Evolutionary conservation across 2,329 filamentous ascomycete genomes (phyloP).

Genomic region (Calonectria multiphialidica): DNA sequence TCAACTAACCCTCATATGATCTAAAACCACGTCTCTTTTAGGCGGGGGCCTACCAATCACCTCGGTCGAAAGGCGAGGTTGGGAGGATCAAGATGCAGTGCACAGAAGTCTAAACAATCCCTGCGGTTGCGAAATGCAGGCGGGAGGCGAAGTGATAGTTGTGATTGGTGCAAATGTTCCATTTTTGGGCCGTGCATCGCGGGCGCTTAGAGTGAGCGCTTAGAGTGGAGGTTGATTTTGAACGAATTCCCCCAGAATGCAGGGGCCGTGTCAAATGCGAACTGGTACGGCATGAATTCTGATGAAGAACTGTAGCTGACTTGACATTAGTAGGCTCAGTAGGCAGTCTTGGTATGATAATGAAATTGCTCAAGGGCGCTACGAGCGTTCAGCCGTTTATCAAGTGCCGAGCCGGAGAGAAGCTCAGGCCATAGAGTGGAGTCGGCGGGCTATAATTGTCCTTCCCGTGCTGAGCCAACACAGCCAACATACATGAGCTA

Average conservation of each 20-base stretch:
- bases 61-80: background rate
- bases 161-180: background rate
- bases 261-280: background rate
- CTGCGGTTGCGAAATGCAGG: background rate
- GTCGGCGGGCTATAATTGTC: background rate
- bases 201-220: slow-evolving; percentile 2
- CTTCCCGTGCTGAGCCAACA: background rate
- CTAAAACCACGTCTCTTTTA: too few species aligned
- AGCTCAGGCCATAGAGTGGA: background rate
- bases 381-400: too few species aligned
- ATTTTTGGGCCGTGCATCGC: background rate
- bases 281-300: background rate
- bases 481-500: background rate
- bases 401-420: background rate
- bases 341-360: background rate
- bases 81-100: background rate
- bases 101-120: background rate
- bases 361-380: background rate
- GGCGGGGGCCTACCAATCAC: too few species aligned
- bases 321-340: too few species aligned
- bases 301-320: background rate
- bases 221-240: background rate
- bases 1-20: too few species aligned
- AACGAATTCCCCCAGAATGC: background rate
- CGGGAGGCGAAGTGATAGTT: background rate